These are phyloP conservation scores for Epichloe coenophiala DNA, from an alignment of 2,329 filamentous ascomycete genomes.

Conservation along the genomic window DNA sequence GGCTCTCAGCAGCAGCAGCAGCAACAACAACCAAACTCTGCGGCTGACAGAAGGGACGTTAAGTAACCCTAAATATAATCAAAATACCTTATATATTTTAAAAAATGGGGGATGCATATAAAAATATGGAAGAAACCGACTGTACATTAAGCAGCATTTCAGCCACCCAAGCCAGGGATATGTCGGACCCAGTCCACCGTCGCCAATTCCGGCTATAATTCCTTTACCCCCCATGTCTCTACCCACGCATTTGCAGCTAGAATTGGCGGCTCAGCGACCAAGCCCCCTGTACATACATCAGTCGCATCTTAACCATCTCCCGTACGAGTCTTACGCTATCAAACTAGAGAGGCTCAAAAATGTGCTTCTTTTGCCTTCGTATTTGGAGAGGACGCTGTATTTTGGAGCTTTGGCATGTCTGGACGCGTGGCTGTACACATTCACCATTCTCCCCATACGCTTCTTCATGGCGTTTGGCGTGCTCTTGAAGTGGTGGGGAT, in stretches of 20 bases:
- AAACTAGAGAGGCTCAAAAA: constrained; percentile 89
- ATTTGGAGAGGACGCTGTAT: constrained; percentile 69
- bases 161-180: constrained; percentile 7
- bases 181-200: constrained; percentile 22
- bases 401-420: constrained; percentile 87
- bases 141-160: too few relatives aligned
- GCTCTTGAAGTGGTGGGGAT: constrained; percentile 63
- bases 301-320: constrained; percentile 41
- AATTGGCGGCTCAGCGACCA: constrained; percentile 47
- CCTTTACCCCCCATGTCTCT: constrained; percentile 56
- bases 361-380: constrained; percentile 68
- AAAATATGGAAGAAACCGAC: too few relatives aligned
- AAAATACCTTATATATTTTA: too few relatives aligned
- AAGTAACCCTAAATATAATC: too few relatives aligned
- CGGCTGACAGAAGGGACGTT: too few relatives aligned
- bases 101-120: too few relatives aligned
- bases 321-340: constrained; percentile 83
- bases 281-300: constrained; percentile 56
- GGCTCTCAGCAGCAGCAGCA: constrained; percentile 5
- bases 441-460: constrained; percentile 84
- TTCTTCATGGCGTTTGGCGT: constrained; percentile 73
- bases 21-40: constrained; percentile 2
- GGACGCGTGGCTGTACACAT: constrained; percentile 92
- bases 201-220: constrained; percentile 40
- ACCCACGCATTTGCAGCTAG: constrained; percentile 50